Evolutionary conservation across 2,329 filamentous ascomycete species (phyloP).

Genomic region (Cordyceps fumosorosea): DNA sequence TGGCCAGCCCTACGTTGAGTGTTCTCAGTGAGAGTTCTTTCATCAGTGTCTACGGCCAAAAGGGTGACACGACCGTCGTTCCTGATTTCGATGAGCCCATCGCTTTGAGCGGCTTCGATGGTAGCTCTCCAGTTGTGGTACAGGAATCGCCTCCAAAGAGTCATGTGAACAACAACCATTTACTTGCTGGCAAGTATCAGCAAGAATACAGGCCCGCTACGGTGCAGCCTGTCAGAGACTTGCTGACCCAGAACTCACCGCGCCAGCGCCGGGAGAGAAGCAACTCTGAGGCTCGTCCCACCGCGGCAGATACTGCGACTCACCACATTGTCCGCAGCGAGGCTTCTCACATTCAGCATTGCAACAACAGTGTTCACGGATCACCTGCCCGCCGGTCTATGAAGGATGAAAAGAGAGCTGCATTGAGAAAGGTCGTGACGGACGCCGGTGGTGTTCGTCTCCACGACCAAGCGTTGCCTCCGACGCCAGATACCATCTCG

Average conservation of each 20-base stretch:
- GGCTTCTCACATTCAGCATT: neutral
- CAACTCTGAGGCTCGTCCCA: conserved; percentile 18
- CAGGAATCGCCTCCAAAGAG: conserved; percentile 11
- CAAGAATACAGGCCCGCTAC: neutral
- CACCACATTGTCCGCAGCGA: neutral
- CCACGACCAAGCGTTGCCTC: conserved; percentile 42
- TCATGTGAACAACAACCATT: neutral
- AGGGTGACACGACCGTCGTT: conserved; percentile 23
- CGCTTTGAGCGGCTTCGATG: conserved; percentile 22
- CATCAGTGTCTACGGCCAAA: conserved; percentile 54
- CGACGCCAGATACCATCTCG: conserved; percentile 54
- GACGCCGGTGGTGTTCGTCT: conserved; percentile 36
- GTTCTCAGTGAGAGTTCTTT: conserved; percentile 64
- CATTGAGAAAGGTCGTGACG: conserved; percentile 42
- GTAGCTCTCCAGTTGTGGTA: conserved; percentile 11
- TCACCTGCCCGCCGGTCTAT: conserved; percentile 22
- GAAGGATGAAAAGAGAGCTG: conserved; percentile 43
- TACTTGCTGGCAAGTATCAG: neutral
- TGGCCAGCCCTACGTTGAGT: conserved; percentile 55
- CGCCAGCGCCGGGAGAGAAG: conserved; percentile 44
- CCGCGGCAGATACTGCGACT: neutral
- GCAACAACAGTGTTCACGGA: conserved; percentile 15
- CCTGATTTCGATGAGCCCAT: conserved; percentile 25
- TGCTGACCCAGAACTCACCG: conserved; percentile 41
- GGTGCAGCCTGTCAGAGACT: conserved; percentile 38